These are phyloP conservation scores for Boechera divaricarpa DNA, from an alignment of 345 rosid species.

Conservation along the genomic window DNA sequence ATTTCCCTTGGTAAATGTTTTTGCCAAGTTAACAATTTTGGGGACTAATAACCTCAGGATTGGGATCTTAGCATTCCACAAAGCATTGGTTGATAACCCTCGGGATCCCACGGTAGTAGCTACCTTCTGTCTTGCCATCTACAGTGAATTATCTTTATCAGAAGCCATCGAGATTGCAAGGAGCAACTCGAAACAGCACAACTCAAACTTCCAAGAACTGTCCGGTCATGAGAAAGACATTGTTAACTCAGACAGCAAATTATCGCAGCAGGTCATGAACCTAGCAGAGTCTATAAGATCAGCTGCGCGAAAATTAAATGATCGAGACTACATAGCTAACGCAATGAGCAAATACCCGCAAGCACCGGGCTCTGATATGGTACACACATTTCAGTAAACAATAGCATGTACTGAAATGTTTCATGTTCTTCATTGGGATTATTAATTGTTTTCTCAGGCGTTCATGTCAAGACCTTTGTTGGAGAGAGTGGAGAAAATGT, in stretches of 20 bases:
- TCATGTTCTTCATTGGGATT: not conserved
- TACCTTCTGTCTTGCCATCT: constrained; percentile 43
- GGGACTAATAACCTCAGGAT: constrained; percentile 52
- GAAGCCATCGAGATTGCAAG: constrained; percentile 60
- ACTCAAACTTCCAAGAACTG: constrained; percentile 51
- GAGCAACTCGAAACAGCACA: constrained; percentile 52
- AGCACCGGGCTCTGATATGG: constrained; percentile 48
- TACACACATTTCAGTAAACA: not conserved
- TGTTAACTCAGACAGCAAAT: constrained; percentile 26
- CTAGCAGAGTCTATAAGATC: constrained; percentile 51
- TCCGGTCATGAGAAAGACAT: constrained; percentile 14
- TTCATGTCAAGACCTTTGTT: constrained; percentile 52
- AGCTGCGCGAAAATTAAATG: constrained; percentile 34
- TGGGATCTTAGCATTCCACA: constrained; percentile 71
- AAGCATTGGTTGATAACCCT: constrained; percentile 62
- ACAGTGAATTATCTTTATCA: constrained; percentile 40
- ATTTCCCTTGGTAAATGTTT: not conserved
- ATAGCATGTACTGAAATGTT: not conserved
- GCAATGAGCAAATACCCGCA: constrained; percentile 49
- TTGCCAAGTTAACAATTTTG: constrained; percentile 13
- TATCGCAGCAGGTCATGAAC: constrained; percentile 51
- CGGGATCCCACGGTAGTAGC: constrained; percentile 60
- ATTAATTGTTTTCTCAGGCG: constrained; percentile 48
- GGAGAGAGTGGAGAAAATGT: constrained; percentile 49
- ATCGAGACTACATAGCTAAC: constrained; percentile 42